phyloP scores from a whole-genome alignment of 1,284 basidiomycete genomes.

The Hemileccinum hortonii region DNA sequence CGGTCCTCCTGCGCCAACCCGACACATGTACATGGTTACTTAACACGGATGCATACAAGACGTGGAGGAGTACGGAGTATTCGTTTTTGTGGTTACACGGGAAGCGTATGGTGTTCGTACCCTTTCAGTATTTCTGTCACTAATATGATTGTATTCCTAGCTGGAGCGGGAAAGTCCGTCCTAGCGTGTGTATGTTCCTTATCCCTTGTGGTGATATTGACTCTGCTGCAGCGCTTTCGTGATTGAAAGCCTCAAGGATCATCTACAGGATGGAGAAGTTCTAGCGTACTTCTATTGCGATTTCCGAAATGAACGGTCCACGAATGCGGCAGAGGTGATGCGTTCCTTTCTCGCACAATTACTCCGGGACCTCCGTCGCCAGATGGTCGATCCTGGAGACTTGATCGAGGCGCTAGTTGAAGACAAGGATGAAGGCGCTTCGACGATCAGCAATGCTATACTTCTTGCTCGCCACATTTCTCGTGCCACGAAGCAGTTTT shows the following conservation, averaged over 20 bases:
- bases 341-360: slow-evolving; percentile 10
- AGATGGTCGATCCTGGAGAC: not conserved
- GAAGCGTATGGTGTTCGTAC: not conserved
- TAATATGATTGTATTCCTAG: not conserved
- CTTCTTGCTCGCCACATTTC: not conserved
- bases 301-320: slow-evolving; percentile 1
- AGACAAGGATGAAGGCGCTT: not conserved
- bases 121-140: no score
- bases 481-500: not conserved
- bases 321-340: slow-evolving; percentile 2
- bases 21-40: slow-evolving; percentile 10
- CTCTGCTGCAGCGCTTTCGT: not conserved
- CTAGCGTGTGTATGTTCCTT: slow-evolving; percentile 11
- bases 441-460: not conserved
- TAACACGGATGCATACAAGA: not conserved
- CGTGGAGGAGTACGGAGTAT: not conserved
- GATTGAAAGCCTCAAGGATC: not conserved
- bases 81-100: slow-evolving; percentile 10
- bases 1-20: not conserved
- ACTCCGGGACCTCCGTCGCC: not conserved
- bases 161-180: slow-evolving; percentile 1
- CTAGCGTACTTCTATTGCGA: slow-evolving; percentile 10
- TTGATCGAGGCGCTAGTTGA: not conserved
- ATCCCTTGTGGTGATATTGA: not conserved
- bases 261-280: not conserved